Base-by-base conservation (phyloP, 2,329 filamentous ascomycete genomes). In the Exophiala viscosa region DNA sequence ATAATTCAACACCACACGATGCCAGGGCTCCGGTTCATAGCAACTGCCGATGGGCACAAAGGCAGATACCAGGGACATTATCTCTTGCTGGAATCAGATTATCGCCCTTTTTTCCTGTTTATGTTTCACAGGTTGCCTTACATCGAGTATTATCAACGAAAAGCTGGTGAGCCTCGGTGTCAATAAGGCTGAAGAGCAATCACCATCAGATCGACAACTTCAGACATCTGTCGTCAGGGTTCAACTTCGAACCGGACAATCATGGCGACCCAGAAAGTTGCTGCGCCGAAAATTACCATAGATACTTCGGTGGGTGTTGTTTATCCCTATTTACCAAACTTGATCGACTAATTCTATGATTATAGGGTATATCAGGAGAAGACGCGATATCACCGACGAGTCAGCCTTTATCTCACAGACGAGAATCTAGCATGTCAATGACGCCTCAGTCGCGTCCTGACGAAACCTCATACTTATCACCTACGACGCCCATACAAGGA, bases 401-500 rank as follows among this genome's bases (percentile, higher is more conserved):
- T 35, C 33, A 47, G 28, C 31, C 53, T 23, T 42, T 48, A 20
- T 43, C 49, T 47, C 55, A 59, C 45, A 44, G 42, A 34, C 53
- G 45, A 35, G 46, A 48, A 33, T 42, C 42, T 32, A 61, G 53
- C 31, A 60, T 62, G 57, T 53, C 59, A 15, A 63, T 57, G 28
- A 57, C 60, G 35, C 59, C 59, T 23, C 51, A 52, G 32, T 56
- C 59, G 20, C 53, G 53, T 32, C 45, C 51, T 35, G 59, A 57
- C 44, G 57, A 63, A 33, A 51, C 47, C 43, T 59, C 45, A 17
- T 60, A 58, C 38, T 32, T 63, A 34, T 66, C 62, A 13, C 67
- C 70, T 36, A 66, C 63, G 32, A 63, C 63, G 15, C 66, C 67
- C 5, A 63, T 62, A 14, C 70, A 48, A 14, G 60, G 56, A 47